Conservation (phyloP, 371 early-diverging fungal species). For the Syncephalastrum sp. region DNA sequence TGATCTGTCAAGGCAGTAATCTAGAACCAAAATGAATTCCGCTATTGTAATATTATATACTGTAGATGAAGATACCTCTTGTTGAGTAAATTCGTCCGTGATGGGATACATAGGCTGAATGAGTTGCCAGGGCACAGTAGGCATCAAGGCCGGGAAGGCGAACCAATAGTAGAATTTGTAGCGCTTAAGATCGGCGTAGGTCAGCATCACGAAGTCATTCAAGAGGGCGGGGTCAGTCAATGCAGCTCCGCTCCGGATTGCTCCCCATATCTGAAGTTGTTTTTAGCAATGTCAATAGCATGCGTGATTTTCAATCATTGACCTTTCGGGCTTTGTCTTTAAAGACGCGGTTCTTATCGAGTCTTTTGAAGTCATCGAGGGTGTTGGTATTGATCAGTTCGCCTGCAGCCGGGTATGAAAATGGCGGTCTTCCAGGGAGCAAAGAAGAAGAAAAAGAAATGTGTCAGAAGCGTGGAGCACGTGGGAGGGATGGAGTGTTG, state of each 20-base stretch:
- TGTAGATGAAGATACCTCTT: conserved; percentile 17
- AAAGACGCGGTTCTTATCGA: conserved; percentile 76
- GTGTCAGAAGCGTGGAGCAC: conserved; percentile 1
- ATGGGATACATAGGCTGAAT: conserved; percentile 8
- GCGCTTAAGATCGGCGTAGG: conserved; percentile 93
- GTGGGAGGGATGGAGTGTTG: conserved; percentile 2
- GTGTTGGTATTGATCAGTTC: conserved; percentile 85
- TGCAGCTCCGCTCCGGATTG: conserved; percentile 66
- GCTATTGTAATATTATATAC: not conserved
- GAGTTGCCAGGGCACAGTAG: conserved; percentile 33
- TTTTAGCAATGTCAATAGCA: not conserved
- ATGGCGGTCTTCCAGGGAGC: conserved; percentile 34
- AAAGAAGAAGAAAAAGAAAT: not conserved
- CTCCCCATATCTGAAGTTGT: conserved; percentile 60
- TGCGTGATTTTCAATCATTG: not conserved
- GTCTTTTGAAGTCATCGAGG: conserved; percentile 80
- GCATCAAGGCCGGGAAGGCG: conserved; percentile 81
- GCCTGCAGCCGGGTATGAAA: conserved; percentile 55
- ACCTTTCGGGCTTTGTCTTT: conserved; percentile 46
- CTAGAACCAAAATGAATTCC: conserved; percentile 4
- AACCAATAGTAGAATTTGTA: conserved; percentile 94
- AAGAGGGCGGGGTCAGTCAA: conserved; percentile 60
- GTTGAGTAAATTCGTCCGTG: conserved; percentile 19
- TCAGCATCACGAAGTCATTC: conserved; percentile 67
- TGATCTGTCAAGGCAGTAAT: conserved; percentile 11